Evolutionary conservation across 805 yeast genomes (phyloP).

Genomic region (Debaryomyces tyrocola): DNA sequence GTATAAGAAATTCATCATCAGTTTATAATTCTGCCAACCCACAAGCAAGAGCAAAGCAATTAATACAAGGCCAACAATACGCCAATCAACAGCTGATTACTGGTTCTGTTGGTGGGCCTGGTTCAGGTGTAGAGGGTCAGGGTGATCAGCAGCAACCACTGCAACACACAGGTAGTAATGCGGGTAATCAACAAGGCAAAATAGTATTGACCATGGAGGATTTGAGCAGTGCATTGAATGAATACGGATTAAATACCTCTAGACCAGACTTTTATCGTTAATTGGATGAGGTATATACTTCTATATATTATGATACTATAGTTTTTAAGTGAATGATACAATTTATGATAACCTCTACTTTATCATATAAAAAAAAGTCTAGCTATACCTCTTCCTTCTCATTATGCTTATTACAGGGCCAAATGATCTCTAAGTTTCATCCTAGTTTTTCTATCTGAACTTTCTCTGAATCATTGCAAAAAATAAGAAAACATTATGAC

Average conservation of each 20-base stretch:
- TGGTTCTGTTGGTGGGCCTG: constrained; percentile 28
- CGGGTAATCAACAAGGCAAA: constrained; percentile 63
- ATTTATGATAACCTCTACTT: no score
- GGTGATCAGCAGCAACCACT: constrained; percentile 41
- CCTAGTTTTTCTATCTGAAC: no score
- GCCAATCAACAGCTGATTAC: constrained; percentile 39
- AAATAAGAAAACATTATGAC: constrained; percentile 25
- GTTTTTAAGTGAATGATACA: no score
- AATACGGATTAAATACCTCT: constrained; percentile 85
- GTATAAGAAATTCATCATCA: constrained; percentile 85
- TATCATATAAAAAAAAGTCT: no score
- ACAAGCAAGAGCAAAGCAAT: constrained; percentile 78
- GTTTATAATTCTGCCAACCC: constrained; percentile 87
- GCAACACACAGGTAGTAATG: constrained; percentile 38
- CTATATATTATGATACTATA: no score
- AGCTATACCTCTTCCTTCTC: no score
- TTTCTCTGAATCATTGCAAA: neutral
- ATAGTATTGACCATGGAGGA: constrained; percentile 92
- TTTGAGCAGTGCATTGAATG: constrained; percentile 86
- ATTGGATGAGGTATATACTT: neutral
- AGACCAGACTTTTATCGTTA: constrained; percentile 83
- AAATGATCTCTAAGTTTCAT: no score
- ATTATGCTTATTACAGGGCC: no score
- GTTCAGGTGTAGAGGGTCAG: constrained; percentile 27
- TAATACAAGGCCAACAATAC: constrained; percentile 63